Evolutionary conservation across 2,329 filamentous ascomycete species (phyloP), one percentile per base, ranked within the genome.

Genomic region (Aspergillus luchuensis): DNA sequence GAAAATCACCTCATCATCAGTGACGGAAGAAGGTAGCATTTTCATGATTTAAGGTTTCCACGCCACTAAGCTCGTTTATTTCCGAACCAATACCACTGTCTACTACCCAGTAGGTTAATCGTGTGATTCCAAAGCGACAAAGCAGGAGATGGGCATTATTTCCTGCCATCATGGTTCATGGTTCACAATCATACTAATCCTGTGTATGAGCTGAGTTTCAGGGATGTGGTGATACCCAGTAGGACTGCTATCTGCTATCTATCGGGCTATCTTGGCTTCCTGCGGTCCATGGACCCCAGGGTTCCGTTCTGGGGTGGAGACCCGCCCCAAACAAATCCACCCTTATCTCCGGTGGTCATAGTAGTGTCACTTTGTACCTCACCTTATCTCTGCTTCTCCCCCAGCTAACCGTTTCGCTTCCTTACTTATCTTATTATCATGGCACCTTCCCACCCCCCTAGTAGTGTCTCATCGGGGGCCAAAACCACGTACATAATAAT

Each of bases 21-120:
- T 33, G 39, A 56, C 52, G 38, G 33, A 45, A 30, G 38, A 28
- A 55, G 47, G 47, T 50, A 50, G 47, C 15, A 50, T 50, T 30
- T 23, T 56, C 53, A 7, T 30, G 39, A 30, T 56, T 36, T 56
- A 36, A 56, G 53, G 53, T 56, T 56, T 45, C 53, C 15, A 36
- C 41, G 53, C 53, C 53, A 56, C 53, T 47, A 17, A 17, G 17
- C 23, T 53, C 41, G 39, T 47, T 54, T 28, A 54, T 19, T 36
- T 39, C 57, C 52, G 57, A 41, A n/a, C 51, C 57, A 59, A 6
- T 28, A 33, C 41, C 21, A 45, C 25, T 28, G 41, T 13, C 41
- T 13, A 10, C 10, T 11, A 45, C 17, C 17, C 10, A 21, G 3
- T 49, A 49, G 45, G 45, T 49, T 49, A 17, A 50, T 50, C 47